Base-by-base conservation (phyloP, 345 rosid genomes). In the Rhizophora apiculata region DNA sequence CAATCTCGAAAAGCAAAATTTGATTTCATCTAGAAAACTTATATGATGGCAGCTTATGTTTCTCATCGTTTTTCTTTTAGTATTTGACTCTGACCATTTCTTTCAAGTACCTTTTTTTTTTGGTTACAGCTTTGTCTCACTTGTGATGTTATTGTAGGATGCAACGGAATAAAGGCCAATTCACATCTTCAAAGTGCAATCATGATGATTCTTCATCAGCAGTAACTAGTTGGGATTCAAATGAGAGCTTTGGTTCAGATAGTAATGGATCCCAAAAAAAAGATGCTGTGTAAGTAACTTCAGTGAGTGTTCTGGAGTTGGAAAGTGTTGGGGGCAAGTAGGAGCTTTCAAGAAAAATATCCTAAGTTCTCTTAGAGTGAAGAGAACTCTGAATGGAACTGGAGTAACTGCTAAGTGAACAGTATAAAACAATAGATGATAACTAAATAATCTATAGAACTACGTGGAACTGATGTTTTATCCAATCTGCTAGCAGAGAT, bases 81-180 rank as follows among this genome's bases (percentile, higher is more conserved):
- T 21, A 10, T 62, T 20, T 5, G 18, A 20, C 46, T 31, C 20
- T 63, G 30, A 13, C 22, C 2, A 37, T 48, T 11, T 31, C 16
- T 31, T 65, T 65, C 34, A 13, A 43, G 49, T 13, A 11, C 49
- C 20, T 51, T 6, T 31, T 51, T 6, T 31, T 54, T 18, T 57
- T 34, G 61, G 6, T 26, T 27, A 10, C 22, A 21, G 8, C 59
- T 54, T 61, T 58, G 26, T 43, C 20, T 73, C 52, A 49, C 68
- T 37, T 36, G 8, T 75, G 24, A 31, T 65, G 26, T 63, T 60
- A 54, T 53, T 68, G 49, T 67, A 87, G 91, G 84, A 87, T 87
- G 86, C 91, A 87, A 75, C 82, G 88, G 13, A 83, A 85, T 69
- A 87, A 85, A 78, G 87, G 87, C 27, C 91, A 87, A 64, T 87